These are phyloP conservation scores for Periglandula ipomoeae DNA, from an alignment of 2,329 filamentous ascomycete species.

Conservation along the genomic window DNA sequence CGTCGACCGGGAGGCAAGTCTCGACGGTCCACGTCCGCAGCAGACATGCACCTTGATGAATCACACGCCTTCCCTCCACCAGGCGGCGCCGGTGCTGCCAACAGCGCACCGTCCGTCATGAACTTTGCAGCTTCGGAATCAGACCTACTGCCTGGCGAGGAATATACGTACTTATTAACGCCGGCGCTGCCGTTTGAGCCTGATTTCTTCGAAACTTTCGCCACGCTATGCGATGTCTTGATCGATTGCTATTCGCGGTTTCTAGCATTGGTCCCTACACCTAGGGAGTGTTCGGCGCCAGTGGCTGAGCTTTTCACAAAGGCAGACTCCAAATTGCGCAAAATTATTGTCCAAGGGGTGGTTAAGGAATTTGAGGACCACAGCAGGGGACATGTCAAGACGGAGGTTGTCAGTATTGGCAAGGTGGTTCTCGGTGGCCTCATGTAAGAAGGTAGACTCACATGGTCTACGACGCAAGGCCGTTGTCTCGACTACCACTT, in stretches of 20 bases:
- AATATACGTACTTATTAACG: slow-evolving; percentile 84
- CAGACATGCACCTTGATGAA: slow-evolving; percentile 28
- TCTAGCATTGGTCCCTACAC: slow-evolving; percentile 63
- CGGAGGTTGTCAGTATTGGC: slow-evolving; percentile 75
- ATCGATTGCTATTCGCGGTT: slow-evolving; percentile 86
- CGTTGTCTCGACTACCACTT: too few relatives aligned
- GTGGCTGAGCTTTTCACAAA: slow-evolving; percentile 85
- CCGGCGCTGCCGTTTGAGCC: slow-evolving; percentile 90
- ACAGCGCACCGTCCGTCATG: slow-evolving; percentile 35
- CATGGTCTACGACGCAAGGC: not conserved
- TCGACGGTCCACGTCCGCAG: slow-evolving; percentile 41
- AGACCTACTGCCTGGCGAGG: slow-evolving; percentile 70
- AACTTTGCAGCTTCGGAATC: slow-evolving; percentile 50
- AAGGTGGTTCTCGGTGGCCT: slow-evolving; percentile 84
- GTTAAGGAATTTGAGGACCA: slow-evolving; percentile 91
- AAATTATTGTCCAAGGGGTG: slow-evolving; percentile 78
- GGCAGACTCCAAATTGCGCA: slow-evolving; percentile 75
- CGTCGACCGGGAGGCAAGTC: slow-evolving; percentile 55
- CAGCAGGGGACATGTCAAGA: slow-evolving; percentile 64
- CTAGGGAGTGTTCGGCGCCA: slow-evolving; percentile 58
- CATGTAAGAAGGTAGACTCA: slow-evolving; percentile 41
- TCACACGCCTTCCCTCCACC: slow-evolving; percentile 18
- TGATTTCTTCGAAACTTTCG: slow-evolving; percentile 94
- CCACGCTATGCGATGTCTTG: slow-evolving; percentile 87
- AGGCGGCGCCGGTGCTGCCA: slow-evolving; percentile 19